Percentiles rank a stretch among this genome's conserved stretches.
phyloP scores from a whole-genome alignment of 192 early-diverging fungal species.

The Coemansia guatemalensis region DNA sequence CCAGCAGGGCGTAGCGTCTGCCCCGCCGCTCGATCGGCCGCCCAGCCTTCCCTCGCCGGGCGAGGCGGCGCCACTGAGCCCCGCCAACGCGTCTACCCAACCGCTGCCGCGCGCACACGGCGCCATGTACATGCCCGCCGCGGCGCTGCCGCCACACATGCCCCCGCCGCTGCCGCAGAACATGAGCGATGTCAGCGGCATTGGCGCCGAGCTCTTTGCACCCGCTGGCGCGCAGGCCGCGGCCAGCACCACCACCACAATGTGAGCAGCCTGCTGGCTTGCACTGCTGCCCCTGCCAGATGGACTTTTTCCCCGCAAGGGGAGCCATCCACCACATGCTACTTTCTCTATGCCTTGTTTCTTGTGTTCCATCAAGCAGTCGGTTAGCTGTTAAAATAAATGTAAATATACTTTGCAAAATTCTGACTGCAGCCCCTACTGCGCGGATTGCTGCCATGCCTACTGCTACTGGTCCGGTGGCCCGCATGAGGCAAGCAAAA shows the following conservation, averaged over 20 bases:
- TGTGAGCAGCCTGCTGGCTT: background rate
- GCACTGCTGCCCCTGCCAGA: background rate
- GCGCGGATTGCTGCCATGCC: background rate
- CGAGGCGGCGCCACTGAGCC: slow-evolving; percentile 17
- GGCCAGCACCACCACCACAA: background rate
- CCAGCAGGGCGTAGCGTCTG: slow-evolving; percentile 11
- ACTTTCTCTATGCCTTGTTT: background rate
- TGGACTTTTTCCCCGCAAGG: background rate
- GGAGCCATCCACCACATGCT: background rate
- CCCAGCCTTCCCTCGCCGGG: background rate
- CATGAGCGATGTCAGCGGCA: background rate
- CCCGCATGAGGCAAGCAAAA: background rate
- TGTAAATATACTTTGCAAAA: background rate
- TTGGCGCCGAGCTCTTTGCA: slow-evolving; percentile 9
- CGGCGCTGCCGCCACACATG: slow-evolving; percentile 3
- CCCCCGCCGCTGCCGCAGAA: background rate
- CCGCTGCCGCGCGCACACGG: background rate
- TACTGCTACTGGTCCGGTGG: background rate
- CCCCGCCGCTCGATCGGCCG: slow-evolving; percentile 2
- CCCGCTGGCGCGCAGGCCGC: slow-evolving; percentile 1
- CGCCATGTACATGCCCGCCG: slow-evolving; percentile 24
- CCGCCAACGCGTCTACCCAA: slow-evolving; percentile 5
- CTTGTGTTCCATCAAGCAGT: background rate
- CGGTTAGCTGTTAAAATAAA: background rate
- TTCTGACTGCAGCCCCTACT: background rate